Conservation (phyloP, 306 rosid species). For the Alnus rubra region DNA sequence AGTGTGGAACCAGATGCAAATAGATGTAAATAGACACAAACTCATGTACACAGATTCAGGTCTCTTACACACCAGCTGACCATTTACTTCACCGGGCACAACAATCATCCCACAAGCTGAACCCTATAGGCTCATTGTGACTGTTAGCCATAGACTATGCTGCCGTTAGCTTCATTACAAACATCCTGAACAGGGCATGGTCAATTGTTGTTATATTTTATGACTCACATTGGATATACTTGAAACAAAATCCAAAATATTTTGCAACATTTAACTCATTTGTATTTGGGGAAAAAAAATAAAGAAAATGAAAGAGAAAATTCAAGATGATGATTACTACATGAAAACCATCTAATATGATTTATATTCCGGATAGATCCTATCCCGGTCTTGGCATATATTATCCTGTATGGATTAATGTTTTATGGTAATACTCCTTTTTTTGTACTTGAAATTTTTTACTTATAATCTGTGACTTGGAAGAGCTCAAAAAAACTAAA, state of each 20-base stretch:
- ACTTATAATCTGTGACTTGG: neutral
- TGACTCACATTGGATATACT: constrained; percentile 18
- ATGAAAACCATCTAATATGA: neutral
- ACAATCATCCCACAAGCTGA: constrained; percentile 16
- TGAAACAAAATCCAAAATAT: neutral
- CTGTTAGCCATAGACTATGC: constrained; percentile 6
- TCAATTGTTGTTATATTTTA: neutral
- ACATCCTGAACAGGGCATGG: neutral
- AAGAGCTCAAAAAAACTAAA: neutral
- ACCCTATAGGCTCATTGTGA: constrained; percentile 6
- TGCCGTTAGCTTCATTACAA: neutral
- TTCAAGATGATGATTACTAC: neutral
- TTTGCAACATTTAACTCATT: neutral
- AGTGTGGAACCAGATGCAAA: constrained; percentile 14
- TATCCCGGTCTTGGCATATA: neutral
- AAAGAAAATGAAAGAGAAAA: neutral
- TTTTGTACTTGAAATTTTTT: too few species aligned
- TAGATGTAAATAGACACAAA: constrained; percentile 8
- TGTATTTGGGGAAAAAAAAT: neutral
- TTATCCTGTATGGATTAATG: neutral
- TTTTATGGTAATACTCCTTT: neutral
- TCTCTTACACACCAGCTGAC: neutral
- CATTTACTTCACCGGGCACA: neutral
- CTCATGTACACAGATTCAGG: constrained; percentile 1
- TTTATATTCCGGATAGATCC: neutral